Evolutionary conservation across 1,284 basidiomycete genomes (phyloP).

Genomic region (Entoloma clypeatum): DNA sequence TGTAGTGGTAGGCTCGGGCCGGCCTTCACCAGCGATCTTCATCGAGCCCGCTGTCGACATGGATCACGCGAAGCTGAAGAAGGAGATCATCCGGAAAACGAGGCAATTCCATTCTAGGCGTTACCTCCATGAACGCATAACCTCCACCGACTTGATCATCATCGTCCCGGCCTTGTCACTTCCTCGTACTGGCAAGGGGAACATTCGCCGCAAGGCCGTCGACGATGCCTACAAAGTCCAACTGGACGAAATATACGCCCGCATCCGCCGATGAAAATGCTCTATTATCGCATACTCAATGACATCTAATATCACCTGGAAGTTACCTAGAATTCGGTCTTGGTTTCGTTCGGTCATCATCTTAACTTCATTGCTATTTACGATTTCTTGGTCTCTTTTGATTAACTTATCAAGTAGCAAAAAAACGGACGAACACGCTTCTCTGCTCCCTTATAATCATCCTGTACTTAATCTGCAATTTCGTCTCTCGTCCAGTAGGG

Average conservation of each 20-base stretch:
- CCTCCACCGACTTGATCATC: conserved; percentile 49
- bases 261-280: conserved; percentile 13
- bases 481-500: too few species aligned
- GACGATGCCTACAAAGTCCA: conserved; percentile 50
- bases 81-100: conserved; percentile 63
- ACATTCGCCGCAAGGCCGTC: conserved; percentile 61
- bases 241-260: conserved; percentile 50
- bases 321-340: too few species aligned
- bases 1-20: conserved; percentile 61
- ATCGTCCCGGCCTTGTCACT: conserved; percentile 52
- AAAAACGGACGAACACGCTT: too few species aligned
- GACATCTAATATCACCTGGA: too few species aligned
- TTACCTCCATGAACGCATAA: conserved; percentile 67
- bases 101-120: conserved; percentile 58
- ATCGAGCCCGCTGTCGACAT: conserved; percentile 47
- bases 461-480: too few species aligned
- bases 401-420: too few species aligned
- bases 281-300: conserved; percentile 1
- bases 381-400: too few species aligned
- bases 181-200: conserved; percentile 66
- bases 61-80: conserved; percentile 51
- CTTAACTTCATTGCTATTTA: too few species aligned
- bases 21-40: conserved; percentile 62
- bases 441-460: too few species aligned
- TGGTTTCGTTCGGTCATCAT: too few species aligned